These are phyloP conservation scores for Vachellia collinsii DNA, from an alignment of 306 rosid genomes.

Conservation along the genomic window DNA sequence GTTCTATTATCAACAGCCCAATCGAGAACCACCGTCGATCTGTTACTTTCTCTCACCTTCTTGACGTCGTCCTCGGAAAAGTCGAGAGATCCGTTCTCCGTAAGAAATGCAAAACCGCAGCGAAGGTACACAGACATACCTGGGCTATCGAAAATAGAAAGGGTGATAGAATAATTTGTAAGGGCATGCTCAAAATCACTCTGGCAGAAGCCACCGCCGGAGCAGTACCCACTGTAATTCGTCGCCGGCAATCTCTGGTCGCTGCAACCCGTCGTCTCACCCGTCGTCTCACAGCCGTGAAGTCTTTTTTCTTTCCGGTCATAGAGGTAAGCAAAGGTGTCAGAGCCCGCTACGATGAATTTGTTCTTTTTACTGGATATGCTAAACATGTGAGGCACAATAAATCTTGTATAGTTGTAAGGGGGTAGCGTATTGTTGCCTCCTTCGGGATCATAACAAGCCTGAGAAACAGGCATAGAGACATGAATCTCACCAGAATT, in stretches of 20 bases:
- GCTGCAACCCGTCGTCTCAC: no score
- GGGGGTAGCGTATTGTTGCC: no score
- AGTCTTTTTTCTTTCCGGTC: background rate
- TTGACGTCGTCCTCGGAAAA: background rate
- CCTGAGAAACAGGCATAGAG: background rate
- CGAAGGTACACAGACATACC: no score
- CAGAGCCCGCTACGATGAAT: background rate
- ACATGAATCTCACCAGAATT: background rate
- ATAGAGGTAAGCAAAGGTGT: background rate
- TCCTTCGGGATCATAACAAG: background rate
- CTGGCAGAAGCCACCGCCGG: background rate
- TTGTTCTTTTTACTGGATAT: background rate
- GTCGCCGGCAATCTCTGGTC: background rate
- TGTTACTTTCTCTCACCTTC: no score
- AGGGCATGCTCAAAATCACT: background rate
- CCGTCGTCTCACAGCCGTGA: background rate
- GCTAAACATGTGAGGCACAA: background rate
- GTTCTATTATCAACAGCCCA: background rate
- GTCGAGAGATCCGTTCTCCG: background rate
- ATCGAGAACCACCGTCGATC: background rate
- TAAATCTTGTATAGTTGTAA: no score
- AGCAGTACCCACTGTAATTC: background rate
- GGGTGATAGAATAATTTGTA: background rate
- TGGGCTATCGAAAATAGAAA: no score
- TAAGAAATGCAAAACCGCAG: background rate